phyloP scores from a whole-genome alignment of 805 yeast genomes.

The Cyberlindnera misumaiensis region DNA sequence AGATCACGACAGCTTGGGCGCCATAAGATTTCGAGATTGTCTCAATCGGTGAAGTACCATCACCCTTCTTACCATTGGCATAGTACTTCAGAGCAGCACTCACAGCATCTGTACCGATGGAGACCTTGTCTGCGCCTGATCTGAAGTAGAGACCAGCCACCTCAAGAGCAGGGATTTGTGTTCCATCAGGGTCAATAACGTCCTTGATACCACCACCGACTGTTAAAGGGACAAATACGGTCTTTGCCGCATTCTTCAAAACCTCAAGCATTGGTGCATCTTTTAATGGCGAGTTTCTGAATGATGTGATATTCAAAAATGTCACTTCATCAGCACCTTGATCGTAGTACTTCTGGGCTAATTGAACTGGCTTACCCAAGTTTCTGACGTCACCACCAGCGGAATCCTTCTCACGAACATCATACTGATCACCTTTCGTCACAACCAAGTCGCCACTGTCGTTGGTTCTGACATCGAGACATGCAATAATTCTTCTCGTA shows the following conservation, averaged over 20 bases:
- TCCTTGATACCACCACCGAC: slow-evolving; percentile 98
- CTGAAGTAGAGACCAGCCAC: slow-evolving; percentile 90
- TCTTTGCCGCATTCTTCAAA: slow-evolving; percentile 70
- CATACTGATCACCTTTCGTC: slow-evolving; percentile 97
- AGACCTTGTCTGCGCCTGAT: slow-evolving; percentile 97
- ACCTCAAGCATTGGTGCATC: slow-evolving; percentile 97
- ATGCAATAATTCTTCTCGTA: slow-evolving; percentile 89
- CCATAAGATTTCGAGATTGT: slow-evolving; percentile 91
- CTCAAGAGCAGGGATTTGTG: slow-evolving; percentile 71
- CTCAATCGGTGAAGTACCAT: slow-evolving; percentile 86
- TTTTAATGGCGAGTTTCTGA: slow-evolving; percentile 84
- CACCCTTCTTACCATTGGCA: slow-evolving; percentile 45
- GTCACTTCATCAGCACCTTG: slow-evolving; percentile 99
- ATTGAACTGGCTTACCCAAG: slow-evolving; percentile 91
- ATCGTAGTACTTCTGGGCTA: slow-evolving; percentile 81
- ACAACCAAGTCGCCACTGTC: slow-evolving; percentile 95
- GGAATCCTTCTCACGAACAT: slow-evolving; percentile 73
- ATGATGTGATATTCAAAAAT: slow-evolving; percentile 90
- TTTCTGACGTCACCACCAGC: slow-evolving; percentile 69
- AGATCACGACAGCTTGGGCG: slow-evolving; percentile 93
- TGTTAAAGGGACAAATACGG: slow-evolving; percentile 93
- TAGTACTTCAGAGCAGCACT: slow-evolving; percentile 80
- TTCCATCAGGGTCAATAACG: slow-evolving; percentile 79
- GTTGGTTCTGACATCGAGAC: slow-evolving; percentile 93
- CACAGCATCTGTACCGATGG: slow-evolving; percentile 98